These are phyloP conservation scores for Penicillium malachiteum DNA, from an alignment of 495 filamentous ascomycete genomes.

Conservation along the genomic window DNA sequence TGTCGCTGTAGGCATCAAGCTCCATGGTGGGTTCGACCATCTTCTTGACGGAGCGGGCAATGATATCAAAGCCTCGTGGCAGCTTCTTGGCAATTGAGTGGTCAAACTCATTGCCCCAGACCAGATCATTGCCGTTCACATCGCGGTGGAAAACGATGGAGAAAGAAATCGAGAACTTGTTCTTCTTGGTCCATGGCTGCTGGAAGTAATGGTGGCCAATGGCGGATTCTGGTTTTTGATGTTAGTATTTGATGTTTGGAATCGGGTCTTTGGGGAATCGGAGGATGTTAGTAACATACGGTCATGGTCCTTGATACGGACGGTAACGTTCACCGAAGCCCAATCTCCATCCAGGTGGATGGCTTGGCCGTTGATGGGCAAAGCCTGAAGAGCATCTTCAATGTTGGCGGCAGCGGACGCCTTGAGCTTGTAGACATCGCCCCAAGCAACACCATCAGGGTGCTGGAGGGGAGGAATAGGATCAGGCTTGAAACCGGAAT, in stretches of 20 bases:
- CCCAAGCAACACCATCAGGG: no score
- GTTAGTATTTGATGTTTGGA: constrained; percentile 27
- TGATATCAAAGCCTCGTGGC: constrained; percentile 73
- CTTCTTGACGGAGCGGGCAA: constrained; percentile 81
- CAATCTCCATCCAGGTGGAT: constrained; percentile 58
- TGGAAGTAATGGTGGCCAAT: constrained; percentile 73
- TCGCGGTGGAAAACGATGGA: constrained; percentile 59
- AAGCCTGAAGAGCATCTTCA: constrained; percentile 60
- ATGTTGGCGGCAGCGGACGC: constrained; percentile 66
- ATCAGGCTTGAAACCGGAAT: no score
- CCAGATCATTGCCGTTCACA: constrained; percentile 68
- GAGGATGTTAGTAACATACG: not conserved
- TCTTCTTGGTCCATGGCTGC: constrained; percentile 51
- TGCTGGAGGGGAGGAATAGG: not conserved
- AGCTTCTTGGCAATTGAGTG: constrained; percentile 81
- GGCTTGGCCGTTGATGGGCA: constrained; percentile 69
- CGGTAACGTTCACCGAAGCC: constrained; percentile 60
- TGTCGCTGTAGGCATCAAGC: constrained; percentile 82
- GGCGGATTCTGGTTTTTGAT: constrained; percentile 59
- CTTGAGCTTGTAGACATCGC: not conserved
- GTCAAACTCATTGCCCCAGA: constrained; percentile 94
- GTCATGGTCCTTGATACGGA: constrained; percentile 63
- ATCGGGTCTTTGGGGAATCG: not conserved
- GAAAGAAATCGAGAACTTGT: not conserved
- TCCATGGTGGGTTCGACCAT: constrained; percentile 84